These are phyloP conservation scores for Ceratocystis lukuohia DNA, from an alignment of 2,329 filamentous ascomycete species.

Conservation along the genomic window DNA sequence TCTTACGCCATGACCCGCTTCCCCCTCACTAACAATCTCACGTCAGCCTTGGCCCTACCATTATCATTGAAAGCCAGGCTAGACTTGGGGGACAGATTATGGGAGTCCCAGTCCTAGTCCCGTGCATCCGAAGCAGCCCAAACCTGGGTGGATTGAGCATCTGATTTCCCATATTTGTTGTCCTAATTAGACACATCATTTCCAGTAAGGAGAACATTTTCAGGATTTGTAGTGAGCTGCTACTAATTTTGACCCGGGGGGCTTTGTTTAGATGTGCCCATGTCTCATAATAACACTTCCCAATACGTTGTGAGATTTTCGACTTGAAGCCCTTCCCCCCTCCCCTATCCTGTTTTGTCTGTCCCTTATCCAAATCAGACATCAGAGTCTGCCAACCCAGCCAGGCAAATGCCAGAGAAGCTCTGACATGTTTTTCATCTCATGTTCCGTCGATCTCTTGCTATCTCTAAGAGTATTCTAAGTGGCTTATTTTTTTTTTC, in stretches of 20 bases:
- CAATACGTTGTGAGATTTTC: not conserved
- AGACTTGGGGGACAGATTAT: not conserved
- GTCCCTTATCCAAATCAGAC: not conserved
- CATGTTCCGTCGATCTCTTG: slow-evolving; percentile 1
- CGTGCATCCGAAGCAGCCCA: not conserved
- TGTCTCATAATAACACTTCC: not conserved
- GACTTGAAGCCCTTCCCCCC: not conserved
- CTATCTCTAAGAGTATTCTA: not conserved
- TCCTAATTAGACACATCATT: slow-evolving; percentile 1
- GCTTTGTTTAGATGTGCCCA: slow-evolving; percentile 2
- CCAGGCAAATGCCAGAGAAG: not conserved
- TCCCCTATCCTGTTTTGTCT: not conserved
- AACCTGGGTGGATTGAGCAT: not conserved
- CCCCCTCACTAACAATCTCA: not conserved
- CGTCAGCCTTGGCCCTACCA: not conserved
- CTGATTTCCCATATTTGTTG: not conserved
- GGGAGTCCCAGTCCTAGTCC: not conserved
- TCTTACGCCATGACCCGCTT: not conserved
- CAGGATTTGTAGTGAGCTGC: not conserved
- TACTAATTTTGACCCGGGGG: slow-evolving; percentile 5
- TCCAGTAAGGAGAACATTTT: not conserved
- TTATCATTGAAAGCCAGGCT: not conserved
- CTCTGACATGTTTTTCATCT: slow-evolving; percentile 8
- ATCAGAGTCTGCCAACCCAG: not conserved
- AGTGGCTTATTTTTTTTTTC: not conserved